phyloP scores from a whole-genome alignment of 2,329 filamentous ascomycete genomes.

The Botrytis fragariae region DNA sequence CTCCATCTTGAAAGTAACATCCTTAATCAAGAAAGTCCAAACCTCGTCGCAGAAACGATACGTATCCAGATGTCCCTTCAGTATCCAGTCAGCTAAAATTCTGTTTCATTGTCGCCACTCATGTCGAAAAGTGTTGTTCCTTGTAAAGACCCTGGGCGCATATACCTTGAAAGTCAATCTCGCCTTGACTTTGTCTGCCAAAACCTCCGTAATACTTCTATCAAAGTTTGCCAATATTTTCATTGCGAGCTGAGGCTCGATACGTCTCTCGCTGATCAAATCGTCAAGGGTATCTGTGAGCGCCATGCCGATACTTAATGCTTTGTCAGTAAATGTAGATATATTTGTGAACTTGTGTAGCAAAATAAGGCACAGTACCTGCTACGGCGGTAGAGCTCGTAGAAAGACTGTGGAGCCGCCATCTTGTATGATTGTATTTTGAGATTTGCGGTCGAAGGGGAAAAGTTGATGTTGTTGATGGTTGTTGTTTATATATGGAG shows the following conservation, averaged over 20 bases:
- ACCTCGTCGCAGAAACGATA: conserved; percentile 99
- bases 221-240: conserved; percentile 97
- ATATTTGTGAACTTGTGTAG: conserved; percentile 27
- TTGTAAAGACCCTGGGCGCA: conserved; percentile 5
- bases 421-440: conserved; percentile 39
- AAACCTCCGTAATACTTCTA: conserved; percentile 83
- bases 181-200: conserved; percentile 89
- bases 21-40: conserved; percentile 98
- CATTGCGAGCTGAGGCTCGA: conserved; percentile 98
- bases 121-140: background rate
- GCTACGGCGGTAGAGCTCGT: conserved; percentile 97
- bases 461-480: conserved; percentile 16
- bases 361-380: conserved; percentile 63
- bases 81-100: conserved; percentile 27
- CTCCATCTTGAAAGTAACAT: conserved; percentile 98
- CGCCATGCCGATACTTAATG: conserved; percentile 77
- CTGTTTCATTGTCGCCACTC: background rate
- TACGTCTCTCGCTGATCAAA: conserved; percentile 88
- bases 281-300: conserved; percentile 97
- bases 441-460: conserved; percentile 24
- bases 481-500: conserved; percentile 23
- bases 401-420: conserved; percentile 61
- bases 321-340: conserved; percentile 35
- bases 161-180: conserved; percentile 91
- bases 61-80: conserved; percentile 89